Base-by-base conservation (phyloP, 1,284 basidiomycete species). In the Dichomitus squalens region DNA sequence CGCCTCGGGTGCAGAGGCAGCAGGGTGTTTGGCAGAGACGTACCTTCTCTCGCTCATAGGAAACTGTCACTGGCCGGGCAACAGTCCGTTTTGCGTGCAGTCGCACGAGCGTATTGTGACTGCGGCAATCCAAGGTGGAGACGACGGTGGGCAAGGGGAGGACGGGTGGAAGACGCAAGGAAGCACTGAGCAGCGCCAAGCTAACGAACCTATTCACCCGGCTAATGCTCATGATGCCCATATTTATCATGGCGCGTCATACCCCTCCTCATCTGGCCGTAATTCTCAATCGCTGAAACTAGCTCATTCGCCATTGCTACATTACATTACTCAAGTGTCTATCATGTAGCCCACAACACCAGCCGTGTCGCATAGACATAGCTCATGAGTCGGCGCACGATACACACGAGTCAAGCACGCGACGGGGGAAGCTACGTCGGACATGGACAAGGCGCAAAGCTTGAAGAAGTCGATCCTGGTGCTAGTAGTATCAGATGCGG, bases 41-140 rank as follows among this genome's bases (percentile, higher is more conserved):
- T 66, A 82, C 89, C 82, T 84, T 79, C 82, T 82, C 82, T 86
- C 88, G 88, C 89, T 88, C 89, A 92, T 92, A 83, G 79, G 83
- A 82, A 77, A 76, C 76, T 75, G 75, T 79, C 76, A 77, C 79
- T 76, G 79, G 78, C 80, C 83, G 78, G 66, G 67, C 64, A 69
- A 64, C 63, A 79, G 81, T 81, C 82, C 82, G 83, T 81, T 79
- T 79, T 31, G 77, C 83, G 83, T 81, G 82, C 82, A 64, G 66
- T 70, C 73, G 82, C 82, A 84, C 81, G 79, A 75, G 64, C 66
- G 61, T 58, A 50, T 23, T 31, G 39, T 31, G 39, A 49, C 46
- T 48, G 49, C 61, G 44, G 58, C 60, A 52, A 61, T 50, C 63
- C 65, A 63, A 61, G 60, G 64, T 58, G 60, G 33, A 65, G 57